Conservation (phyloP, 1,139 yeast genomes). For the Hansenula sp. region DNA sequence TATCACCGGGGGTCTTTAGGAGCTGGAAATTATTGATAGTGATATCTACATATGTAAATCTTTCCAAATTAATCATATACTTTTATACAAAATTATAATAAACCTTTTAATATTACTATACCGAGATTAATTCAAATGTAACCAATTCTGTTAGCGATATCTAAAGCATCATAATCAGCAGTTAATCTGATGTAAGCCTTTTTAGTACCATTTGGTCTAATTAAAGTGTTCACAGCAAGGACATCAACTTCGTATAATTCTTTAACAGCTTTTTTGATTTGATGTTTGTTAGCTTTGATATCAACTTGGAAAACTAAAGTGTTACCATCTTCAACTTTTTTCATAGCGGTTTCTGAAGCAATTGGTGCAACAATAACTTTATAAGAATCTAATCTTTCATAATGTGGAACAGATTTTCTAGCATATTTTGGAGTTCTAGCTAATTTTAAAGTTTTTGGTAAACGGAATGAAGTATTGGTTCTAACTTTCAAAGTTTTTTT, state of each 20-base stretch:
- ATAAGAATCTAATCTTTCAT: constrained; percentile 96
- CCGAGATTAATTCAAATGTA: constrained; percentile 61
- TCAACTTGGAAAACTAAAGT: constrained; percentile 98
- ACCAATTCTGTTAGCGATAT: constrained; percentile 99
- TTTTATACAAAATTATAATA: constrained; percentile 6
- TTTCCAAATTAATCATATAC: constrained; percentile 8
- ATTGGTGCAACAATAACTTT: constrained; percentile 92
- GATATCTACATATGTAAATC: not conserved
- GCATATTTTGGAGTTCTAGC: constrained; percentile 95
- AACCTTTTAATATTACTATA: not conserved
- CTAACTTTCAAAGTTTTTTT: constrained; percentile 91
- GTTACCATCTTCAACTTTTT: constrained; percentile 99
- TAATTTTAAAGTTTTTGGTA: constrained; percentile 95
- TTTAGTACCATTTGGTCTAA: constrained; percentile 99
- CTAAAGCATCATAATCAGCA: constrained; percentile 99
- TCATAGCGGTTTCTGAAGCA: constrained; percentile 98
- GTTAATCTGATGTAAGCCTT: constrained; percentile 99
- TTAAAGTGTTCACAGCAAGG: constrained; percentile 89
- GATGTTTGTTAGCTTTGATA: constrained; percentile 95
- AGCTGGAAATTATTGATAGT: too few species aligned
- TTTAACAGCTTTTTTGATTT: constrained; percentile 97
- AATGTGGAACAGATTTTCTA: constrained; percentile 95
- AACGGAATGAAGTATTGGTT: constrained; percentile 93
- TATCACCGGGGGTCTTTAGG: too few species aligned
- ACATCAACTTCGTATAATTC: constrained; percentile 97